Conservation (phyloP, 208 protist genomes). For the Porcisia hertigi region DNA sequence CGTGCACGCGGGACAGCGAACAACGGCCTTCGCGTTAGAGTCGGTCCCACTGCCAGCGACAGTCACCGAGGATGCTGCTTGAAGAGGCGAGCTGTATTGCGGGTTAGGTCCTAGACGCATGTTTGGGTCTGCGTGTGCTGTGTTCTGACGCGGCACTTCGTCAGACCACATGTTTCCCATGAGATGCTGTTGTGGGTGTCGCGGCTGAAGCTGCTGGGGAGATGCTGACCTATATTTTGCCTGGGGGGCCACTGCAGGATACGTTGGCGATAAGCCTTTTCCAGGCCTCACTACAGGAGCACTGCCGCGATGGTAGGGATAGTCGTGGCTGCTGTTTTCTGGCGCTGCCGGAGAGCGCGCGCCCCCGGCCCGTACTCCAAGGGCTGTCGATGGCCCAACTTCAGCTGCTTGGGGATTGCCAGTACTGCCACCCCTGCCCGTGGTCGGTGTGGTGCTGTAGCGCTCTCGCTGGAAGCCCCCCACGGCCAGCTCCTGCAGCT, state of each 20-base stretch:
- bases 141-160: not conserved
- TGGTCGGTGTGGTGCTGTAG: not conserved
- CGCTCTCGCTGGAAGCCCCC: constrained; percentile 32
- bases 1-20: constrained; percentile 49
- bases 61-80: not conserved
- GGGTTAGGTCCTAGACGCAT: not conserved
- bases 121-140: constrained; percentile 8
- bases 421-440: not conserved
- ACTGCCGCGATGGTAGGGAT: not conserved
- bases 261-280: not conserved
- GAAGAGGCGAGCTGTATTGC: not conserved
- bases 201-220: not conserved
- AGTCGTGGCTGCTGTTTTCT: not conserved
- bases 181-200: constrained; percentile 3
- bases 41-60: not conserved
- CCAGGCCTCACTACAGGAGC: not conserved
- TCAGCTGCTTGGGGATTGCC: not conserved
- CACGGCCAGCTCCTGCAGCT: constrained; percentile 31
- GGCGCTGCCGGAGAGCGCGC: no score
- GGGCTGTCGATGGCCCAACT: not conserved
- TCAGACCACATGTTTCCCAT: constrained; percentile 24
- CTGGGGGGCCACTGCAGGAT: not conserved
- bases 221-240: not conserved
- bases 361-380: not conserved
- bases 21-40: constrained; percentile 12